phyloP scores from a whole-genome alignment of 2,329 filamentous ascomycete genomes.

The Fusarium ambrosium region DNA sequence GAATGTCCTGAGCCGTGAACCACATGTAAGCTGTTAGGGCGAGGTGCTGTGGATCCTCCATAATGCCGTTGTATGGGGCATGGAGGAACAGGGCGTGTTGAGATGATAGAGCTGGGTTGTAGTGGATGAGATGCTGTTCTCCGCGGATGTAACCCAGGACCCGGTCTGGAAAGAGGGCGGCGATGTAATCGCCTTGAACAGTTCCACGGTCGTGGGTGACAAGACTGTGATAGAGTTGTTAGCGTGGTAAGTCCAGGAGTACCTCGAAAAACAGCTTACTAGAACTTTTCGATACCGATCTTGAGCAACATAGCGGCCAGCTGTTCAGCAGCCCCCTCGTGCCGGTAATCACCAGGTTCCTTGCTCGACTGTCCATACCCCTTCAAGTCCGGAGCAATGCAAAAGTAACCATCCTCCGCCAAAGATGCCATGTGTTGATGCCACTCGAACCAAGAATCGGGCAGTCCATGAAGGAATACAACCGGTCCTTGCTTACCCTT shows the following conservation, averaged over 20 bases:
- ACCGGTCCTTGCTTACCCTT: background rate
- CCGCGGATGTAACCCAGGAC: background rate
- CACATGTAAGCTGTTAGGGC: background rate
- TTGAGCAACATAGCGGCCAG: background rate
- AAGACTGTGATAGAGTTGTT: background rate
- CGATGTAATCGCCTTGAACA: background rate
- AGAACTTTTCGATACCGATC: background rate
- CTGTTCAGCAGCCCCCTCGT: background rate
- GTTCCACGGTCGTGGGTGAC: background rate
- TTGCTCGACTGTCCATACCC: background rate
- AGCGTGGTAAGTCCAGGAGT: too few relatives aligned
- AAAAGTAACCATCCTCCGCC: background rate
- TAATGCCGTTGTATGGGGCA: background rate
- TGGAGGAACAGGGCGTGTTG: background rate
- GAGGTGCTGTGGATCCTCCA: background rate
- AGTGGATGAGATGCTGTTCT: slow-evolving; percentile 1
- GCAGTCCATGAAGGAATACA: background rate
- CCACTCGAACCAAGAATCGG: background rate
- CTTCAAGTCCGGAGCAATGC: background rate
- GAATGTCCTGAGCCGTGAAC: background rate
- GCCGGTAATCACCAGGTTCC: background rate
- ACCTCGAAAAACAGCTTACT: background rate
- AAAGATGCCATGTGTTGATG: background rate
- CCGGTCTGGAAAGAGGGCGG: background rate
- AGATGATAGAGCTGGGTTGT: background rate